phyloP scores from a whole-genome alignment of 208 protist species.

The Naegleria lovaniensis region DNA sequence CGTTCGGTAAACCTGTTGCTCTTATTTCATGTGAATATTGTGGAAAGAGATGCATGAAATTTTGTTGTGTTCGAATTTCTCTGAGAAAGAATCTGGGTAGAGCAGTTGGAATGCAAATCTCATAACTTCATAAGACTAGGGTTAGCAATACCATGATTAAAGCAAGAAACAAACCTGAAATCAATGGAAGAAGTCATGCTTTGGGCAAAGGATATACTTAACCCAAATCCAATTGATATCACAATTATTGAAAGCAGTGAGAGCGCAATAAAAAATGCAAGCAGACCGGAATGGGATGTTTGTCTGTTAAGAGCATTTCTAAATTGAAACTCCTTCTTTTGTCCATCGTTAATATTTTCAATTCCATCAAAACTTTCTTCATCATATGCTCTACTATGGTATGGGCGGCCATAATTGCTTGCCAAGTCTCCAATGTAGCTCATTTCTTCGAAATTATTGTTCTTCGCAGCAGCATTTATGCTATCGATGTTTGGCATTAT shows the following conservation, averaged over 20 bases:
- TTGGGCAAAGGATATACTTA: background rate
- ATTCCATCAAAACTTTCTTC: background rate
- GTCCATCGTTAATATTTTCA: background rate
- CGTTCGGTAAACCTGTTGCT: background rate
- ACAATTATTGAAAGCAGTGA: background rate
- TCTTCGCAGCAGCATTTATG: too few species aligned
- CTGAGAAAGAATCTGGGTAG: background rate
- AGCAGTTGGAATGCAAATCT: background rate
- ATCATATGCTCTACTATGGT: background rate
- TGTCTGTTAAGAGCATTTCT: background rate
- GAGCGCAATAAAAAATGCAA: background rate
- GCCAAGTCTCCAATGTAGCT: background rate
- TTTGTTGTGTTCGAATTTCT: background rate
- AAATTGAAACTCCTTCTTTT: background rate
- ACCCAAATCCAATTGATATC: background rate
- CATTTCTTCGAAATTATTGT: background rate
- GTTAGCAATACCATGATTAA: too few species aligned
- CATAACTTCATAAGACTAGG: background rate
- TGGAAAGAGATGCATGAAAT: background rate
- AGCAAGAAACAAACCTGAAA: too few species aligned
- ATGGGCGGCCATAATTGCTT: background rate
- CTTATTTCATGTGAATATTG: background rate
- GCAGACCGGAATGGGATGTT: background rate
- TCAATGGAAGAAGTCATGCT: too few species aligned
- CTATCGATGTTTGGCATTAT: too few species aligned